Evolutionary conservation across 169 alveolate genomes (phyloP), one percentile per base, ranked within the genome.

Genomic region (Plasmodium gonderi): DNA sequence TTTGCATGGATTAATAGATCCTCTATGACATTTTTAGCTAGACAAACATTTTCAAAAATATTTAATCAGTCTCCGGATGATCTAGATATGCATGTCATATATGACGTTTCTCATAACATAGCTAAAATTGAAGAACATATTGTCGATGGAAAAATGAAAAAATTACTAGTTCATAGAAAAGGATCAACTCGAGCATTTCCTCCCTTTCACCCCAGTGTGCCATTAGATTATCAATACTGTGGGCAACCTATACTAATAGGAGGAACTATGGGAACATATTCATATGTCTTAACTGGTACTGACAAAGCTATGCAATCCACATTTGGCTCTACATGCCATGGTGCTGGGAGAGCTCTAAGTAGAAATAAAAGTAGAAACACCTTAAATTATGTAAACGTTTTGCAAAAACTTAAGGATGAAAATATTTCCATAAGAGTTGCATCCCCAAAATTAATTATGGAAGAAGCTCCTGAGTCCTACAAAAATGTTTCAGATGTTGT

Each of bases 171-270:
- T 29, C 98, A 97, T 81, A 95, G 98, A 38, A 97, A 97, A 83
- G 98, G 98, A 26, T 92, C 98, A 2, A 97, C 98, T 3, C 91
- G 98, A 65, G 98, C 98, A 17, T 96, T 96, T 67, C 98, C 98
- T 45, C 98, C 98, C 0, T 96, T 95, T 64, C 98, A 97, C 69
- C 98, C 98, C 11, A 91, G 95, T n/a, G 95, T 96, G n/a, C 97
- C 98, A 0, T 91, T 95, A 47, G 98, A 95, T 82, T 97, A 95
- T 91, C 98, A 96, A 89, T 91, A 82, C 45, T 91, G 95, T 44
- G 98, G 98, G 3, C 98, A 97, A 92, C 98, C 98, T 1, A 98
- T 96, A 64, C 96, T 97, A 44, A 96, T 97, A 6, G 98, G 98
- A 14, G 98, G 98, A 38, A 96, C 98, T 33, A 97, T 97, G 98